A percentile compares a stretch with the other conserved stretches of the same genome.
phyloP scores from a whole-genome alignment of 2,329 filamentous ascomycete genomes.

The Aspergillaceae sp. region DNA sequence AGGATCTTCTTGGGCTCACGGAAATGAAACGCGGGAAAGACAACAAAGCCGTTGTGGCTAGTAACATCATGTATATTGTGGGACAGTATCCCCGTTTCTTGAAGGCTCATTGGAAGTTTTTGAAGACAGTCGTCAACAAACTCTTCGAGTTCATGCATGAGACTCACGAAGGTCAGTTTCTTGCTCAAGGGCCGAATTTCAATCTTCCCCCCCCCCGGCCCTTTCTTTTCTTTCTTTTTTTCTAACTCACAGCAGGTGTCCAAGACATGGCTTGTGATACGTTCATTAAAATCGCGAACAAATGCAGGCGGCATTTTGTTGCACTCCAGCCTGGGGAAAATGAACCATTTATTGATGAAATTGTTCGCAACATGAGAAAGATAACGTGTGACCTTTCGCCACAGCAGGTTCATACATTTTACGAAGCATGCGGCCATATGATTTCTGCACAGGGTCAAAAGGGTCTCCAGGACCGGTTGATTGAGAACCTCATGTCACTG shows the following conservation, averaged over 20 bases:
- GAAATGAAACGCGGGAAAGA: constrained; percentile 99
- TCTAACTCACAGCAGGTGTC: constrained; percentile 54
- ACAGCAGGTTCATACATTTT: constrained; percentile 97
- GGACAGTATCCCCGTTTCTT: constrained; percentile 96
- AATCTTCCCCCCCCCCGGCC: background rate
- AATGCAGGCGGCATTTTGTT: constrained; percentile 95
- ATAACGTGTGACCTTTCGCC: constrained; percentile 93
- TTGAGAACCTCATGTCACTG: constrained; percentile 83
- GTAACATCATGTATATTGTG: constrained; percentile 99
- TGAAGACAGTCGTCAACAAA: constrained; percentile 99
- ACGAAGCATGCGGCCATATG: constrained; percentile 98
- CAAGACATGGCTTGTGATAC: constrained; percentile 99
- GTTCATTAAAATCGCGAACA: constrained; percentile 98
- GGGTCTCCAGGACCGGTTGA: constrained; percentile 81
- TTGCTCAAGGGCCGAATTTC: background rate
- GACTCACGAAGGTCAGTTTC: constrained; percentile 74
- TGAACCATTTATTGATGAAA: constrained; percentile 97
- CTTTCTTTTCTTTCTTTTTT: background rate
- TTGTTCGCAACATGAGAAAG: constrained; percentile 88
- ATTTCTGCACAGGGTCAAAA: constrained; percentile 96
- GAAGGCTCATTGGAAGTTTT: constrained; percentile 99
- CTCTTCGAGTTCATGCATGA: constrained; percentile 99
- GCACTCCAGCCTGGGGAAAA: constrained; percentile 87
- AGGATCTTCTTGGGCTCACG: constrained; percentile 89
- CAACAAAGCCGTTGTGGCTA: constrained; percentile 97